Percentiles rank a stretch among this genome's conserved stretches.
phyloP scores from a whole-genome alignment of 768 basidiomycete genomes.

The Podaxis sp. region DNA sequence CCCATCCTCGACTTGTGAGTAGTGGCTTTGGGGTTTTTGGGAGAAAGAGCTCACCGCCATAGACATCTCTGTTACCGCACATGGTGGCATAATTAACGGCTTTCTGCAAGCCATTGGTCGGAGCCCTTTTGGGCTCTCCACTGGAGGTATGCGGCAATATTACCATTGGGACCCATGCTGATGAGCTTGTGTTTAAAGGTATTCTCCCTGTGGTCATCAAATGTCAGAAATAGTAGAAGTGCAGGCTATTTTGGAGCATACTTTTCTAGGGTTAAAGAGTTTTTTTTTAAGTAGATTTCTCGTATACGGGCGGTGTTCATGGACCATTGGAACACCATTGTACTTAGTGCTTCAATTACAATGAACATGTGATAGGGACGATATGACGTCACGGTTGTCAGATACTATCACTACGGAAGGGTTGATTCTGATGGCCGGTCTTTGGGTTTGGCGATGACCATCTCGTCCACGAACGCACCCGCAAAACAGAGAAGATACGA shows the following conservation, averaged over 20 bases:
- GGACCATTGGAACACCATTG: background rate
- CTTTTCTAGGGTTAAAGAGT: no score
- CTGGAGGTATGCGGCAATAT: constrained; percentile 12
- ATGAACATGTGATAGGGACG: background rate
- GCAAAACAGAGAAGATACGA: background rate
- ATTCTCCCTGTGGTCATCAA: constrained; percentile 10
- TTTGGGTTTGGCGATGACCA: background rate
- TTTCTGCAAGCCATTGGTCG: constrained; percentile 14
- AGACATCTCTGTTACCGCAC: constrained; percentile 16
- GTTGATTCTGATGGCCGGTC: background rate
- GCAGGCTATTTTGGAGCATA: no score
- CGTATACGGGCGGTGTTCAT: background rate
- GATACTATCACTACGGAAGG: background rate
- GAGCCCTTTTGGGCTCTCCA: constrained; percentile 10
- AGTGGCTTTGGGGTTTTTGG: background rate
- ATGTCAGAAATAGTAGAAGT: background rate
- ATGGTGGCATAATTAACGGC: constrained; percentile 16
- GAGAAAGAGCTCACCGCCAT: background rate
- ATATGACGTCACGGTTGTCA: constrained; percentile 3
- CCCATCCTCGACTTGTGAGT: constrained; percentile 42
- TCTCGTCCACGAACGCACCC: background rate
- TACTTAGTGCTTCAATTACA: background rate
- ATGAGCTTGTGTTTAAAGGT: background rate
- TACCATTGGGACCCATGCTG: background rate
- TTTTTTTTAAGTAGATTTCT: no score